Evolutionary conservation across 2,329 filamentous ascomycete species (phyloP).

Genomic region (Fusarium secorum): DNA sequence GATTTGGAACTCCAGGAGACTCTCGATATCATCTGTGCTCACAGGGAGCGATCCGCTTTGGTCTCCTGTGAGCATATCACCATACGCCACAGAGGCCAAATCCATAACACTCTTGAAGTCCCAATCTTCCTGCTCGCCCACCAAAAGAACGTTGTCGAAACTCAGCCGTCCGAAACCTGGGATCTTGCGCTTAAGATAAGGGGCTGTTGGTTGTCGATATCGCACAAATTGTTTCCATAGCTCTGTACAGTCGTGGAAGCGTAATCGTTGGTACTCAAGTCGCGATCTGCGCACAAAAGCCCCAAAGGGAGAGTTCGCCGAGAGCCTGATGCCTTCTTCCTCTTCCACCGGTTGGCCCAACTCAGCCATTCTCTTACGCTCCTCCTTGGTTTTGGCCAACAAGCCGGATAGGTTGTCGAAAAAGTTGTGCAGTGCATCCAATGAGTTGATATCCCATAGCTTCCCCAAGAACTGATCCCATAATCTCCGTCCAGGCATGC

Average conservation of each 20-base stretch:
- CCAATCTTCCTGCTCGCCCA: slow-evolving; percentile 61
- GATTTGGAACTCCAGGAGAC: slow-evolving; percentile 86
- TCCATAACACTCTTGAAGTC: slow-evolving; percentile 52
- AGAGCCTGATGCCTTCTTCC: slow-evolving; percentile 66
- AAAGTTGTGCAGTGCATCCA: slow-evolving; percentile 81
- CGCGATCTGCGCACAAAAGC: slow-evolving; percentile 78
- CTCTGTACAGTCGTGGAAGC: slow-evolving; percentile 78
- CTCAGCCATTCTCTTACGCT: slow-evolving; percentile 64
- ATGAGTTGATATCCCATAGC: slow-evolving; percentile 84
- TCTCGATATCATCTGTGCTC: slow-evolving; percentile 82
- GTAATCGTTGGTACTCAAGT: slow-evolving; percentile 81
- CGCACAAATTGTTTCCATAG: slow-evolving; percentile 85
- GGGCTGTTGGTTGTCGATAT: slow-evolving; percentile 79
- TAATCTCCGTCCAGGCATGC: slow-evolving; percentile 78
- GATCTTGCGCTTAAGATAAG: slow-evolving; percentile 69
- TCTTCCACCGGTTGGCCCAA: slow-evolving; percentile 53
- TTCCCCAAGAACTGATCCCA: slow-evolving; percentile 85
- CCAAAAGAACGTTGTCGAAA: slow-evolving; percentile 64
- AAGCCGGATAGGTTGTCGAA: slow-evolving; percentile 68
- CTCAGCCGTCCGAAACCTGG: slow-evolving; percentile 64
- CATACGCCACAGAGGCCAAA: slow-evolving; percentile 59
- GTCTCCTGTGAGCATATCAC: slow-evolving; percentile 59
- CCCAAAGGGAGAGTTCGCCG: slow-evolving; percentile 80
- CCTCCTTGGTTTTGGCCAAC: slow-evolving; percentile 68
- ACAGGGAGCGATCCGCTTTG: slow-evolving; percentile 56